Conservation (phyloP, 1,139 yeast species). For the Yamadazyma sp. region DNA sequence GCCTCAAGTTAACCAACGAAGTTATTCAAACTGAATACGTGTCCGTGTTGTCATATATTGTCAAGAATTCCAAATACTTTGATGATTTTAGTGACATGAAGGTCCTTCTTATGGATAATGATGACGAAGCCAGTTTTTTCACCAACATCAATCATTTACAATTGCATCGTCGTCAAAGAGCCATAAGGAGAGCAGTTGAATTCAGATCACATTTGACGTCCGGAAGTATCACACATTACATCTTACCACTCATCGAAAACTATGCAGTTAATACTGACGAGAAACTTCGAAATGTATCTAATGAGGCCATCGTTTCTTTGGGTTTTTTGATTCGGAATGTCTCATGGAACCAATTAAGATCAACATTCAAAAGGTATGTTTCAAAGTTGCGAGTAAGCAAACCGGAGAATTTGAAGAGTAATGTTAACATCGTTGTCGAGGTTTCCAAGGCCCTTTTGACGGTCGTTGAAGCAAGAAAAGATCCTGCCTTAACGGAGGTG, state of each 20-base stretch:
- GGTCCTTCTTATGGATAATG: slow-evolving; percentile 60
- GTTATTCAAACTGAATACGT: slow-evolving; percentile 72
- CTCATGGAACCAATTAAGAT: slow-evolving; percentile 80
- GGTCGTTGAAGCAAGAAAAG: slow-evolving; percentile 20
- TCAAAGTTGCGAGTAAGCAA: slow-evolving; percentile 50
- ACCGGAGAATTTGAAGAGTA: slow-evolving; percentile 55
- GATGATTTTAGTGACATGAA: slow-evolving; percentile 68
- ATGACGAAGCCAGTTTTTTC: slow-evolving; percentile 86
- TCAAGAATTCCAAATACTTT: slow-evolving; percentile 49
- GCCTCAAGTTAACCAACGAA: slow-evolving; percentile 64
- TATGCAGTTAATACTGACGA: slow-evolving; percentile 64
- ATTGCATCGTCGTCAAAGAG: slow-evolving; percentile 80
- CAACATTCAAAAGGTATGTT: slow-evolving; percentile 70
- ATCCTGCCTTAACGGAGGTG: slow-evolving; percentile 18
- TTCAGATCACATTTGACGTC: slow-evolving; percentile 47
- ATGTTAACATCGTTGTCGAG: slow-evolving; percentile 64
- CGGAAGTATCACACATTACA: slow-evolving; percentile 69
- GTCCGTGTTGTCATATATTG: slow-evolving; percentile 61
- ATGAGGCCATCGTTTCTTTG: slow-evolving; percentile 69
- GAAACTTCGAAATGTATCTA: slow-evolving; percentile 68
- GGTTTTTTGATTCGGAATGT: slow-evolving; percentile 58
- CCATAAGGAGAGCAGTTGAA: slow-evolving; percentile 59
- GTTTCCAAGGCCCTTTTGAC: slow-evolving; percentile 53
- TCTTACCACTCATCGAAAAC: slow-evolving; percentile 83
- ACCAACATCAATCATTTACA: slow-evolving; percentile 81